Percentiles rank a stretch among this genome's conserved stretches.
Conservation (phyloP, 176 grass and related monocot genomes). For the maize (Zea mays) region DNA sequence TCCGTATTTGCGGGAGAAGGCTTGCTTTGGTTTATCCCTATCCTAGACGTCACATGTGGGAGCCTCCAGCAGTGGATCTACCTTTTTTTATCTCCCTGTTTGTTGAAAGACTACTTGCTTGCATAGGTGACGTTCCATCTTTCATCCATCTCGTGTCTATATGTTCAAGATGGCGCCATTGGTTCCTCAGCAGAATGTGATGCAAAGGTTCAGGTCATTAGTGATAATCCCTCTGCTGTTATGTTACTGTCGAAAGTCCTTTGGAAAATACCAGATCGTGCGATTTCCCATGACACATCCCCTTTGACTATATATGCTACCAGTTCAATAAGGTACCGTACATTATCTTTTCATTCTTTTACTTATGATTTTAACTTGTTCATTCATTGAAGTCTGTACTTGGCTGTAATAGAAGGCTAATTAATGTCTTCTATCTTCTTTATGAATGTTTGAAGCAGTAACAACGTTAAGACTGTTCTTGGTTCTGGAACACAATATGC, state of each 20-base stretch:
- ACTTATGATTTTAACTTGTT: constrained; percentile 11
- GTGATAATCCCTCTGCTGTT: no score
- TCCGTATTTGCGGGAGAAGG: no score
- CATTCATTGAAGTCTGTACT: constrained; percentile 13
- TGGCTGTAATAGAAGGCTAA: neutral
- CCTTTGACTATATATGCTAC: no score
- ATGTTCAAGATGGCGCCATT: no score
- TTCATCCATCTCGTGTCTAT: constrained; percentile 68
- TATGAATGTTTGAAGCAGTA: constrained; percentile 46
- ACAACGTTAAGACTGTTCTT: constrained; percentile 57
- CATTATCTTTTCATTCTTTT: neutral
- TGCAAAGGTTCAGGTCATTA: no score
- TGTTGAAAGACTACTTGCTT: constrained; percentile 17
- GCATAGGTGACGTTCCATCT: constrained; percentile 77
- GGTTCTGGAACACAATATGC: constrained; percentile 49
- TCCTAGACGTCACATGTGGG: no score
- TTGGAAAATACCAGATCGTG: no score
- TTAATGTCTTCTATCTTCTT: constrained; percentile 15
- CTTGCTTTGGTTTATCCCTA: no score
- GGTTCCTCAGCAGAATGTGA: constrained; percentile 65
- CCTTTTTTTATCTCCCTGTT: neutral
- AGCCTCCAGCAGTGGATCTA: no score
- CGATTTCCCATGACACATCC: no score
- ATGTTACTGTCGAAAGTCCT: no score
- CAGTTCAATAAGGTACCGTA: no score